Evolutionary conservation across 2,329 filamentous ascomycete genomes (phyloP).

Genomic region (Ceratocystis papillata): DNA sequence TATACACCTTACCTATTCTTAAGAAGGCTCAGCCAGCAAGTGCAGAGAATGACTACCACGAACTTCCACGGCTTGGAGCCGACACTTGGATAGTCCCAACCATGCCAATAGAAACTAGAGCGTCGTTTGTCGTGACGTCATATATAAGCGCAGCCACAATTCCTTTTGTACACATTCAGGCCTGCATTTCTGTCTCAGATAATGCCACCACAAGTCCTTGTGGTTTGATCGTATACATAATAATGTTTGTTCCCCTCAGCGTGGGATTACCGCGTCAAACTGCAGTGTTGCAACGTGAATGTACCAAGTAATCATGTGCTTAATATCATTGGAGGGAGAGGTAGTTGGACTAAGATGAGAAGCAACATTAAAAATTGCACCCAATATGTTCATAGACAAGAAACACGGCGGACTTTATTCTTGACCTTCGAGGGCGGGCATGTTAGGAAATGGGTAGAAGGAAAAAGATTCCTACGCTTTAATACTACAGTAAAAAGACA

Average conservation of each 20-base stretch:
- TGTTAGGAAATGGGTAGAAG: too few species aligned
- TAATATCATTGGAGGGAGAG: background rate
- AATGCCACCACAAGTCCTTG: background rate
- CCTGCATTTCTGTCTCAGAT: too few species aligned
- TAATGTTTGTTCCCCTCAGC: background rate
- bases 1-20: background rate
- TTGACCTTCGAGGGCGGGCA: too few species aligned
- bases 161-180: too few species aligned
- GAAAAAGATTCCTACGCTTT: too few species aligned
- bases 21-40: background rate
- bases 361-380: background rate
- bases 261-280: background rate
- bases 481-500: too few species aligned
- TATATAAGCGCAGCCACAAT: too few species aligned
- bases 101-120: too few species aligned
- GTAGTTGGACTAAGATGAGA: background rate
- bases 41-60: background rate
- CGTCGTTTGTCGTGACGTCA: too few species aligned
- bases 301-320: background rate
- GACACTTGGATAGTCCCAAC: background rate
- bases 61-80: background rate
- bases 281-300: background rate
- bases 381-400: too few species aligned
- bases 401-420: too few species aligned
- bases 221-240: background rate